Conservation (phyloP, 257 asterid species). For the Nemophila menziesii region DNA sequence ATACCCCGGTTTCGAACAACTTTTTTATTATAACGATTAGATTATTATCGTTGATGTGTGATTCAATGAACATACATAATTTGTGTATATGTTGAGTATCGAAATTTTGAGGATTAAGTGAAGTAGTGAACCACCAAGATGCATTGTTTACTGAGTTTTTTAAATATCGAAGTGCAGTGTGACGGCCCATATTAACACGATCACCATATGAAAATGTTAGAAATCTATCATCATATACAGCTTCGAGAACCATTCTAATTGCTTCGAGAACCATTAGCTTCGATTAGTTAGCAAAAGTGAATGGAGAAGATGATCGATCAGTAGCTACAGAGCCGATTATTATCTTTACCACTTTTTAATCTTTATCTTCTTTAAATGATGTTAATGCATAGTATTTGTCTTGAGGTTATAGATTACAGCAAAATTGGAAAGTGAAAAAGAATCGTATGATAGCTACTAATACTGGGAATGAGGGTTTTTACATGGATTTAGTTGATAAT, state of each 20-base stretch:
- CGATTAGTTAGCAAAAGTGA: no score
- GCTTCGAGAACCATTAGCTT: no score
- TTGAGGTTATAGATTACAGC: slow-evolving; percentile 68
- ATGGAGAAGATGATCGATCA: no score
- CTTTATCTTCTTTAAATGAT: no score
- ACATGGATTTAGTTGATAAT: slow-evolving; percentile 80
- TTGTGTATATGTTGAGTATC: slow-evolving; percentile 38
- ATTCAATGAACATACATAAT: slow-evolving; percentile 42
- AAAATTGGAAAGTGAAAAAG: slow-evolving; percentile 90
- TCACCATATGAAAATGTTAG: slow-evolving; percentile 79
- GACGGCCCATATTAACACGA: slow-evolving; percentile 76
- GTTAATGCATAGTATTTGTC: no score
- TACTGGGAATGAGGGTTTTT: slow-evolving; percentile 93
- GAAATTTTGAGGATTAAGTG: slow-evolving; percentile 32
- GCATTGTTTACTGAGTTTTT: slow-evolving; percentile 67
- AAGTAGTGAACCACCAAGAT: slow-evolving; percentile 79
- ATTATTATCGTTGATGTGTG: slow-evolving; percentile 50
- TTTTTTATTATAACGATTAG: slow-evolving; percentile 40
- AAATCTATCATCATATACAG: slow-evolving; percentile 70
- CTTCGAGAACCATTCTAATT: slow-evolving; percentile 64
- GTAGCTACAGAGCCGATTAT: no score
- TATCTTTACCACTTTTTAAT: no score
- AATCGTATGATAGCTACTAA: slow-evolving; percentile 88
- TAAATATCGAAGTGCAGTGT: slow-evolving; percentile 69
- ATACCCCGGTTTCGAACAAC: slow-evolving; percentile 29